Percentiles rank a stretch among this genome's conserved stretches.
Evolutionary conservation across 2,329 filamentous ascomycete species (phyloP).

Genomic region (Diaporthe humulicola): DNA sequence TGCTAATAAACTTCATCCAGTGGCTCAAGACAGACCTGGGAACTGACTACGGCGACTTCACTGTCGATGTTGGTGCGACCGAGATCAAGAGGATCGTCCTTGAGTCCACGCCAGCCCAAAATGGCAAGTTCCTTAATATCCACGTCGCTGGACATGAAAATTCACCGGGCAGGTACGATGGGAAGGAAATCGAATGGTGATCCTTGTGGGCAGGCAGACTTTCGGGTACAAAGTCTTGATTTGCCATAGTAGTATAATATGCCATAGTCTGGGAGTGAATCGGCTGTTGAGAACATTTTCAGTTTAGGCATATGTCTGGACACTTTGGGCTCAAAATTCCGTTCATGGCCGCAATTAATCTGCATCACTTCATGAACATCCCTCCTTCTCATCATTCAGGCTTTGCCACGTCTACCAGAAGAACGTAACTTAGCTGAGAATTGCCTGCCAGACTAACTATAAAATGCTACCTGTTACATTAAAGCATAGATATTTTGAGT

Average conservation of each 20-base stretch:
- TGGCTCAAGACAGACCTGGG: constrained; percentile 15
- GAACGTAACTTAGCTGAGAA: no score
- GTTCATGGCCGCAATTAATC: not conserved
- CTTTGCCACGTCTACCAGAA: no score
- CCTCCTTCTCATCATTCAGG: no score
- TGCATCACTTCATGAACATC: no score
- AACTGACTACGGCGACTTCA: not conserved
- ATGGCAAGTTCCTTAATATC: not conserved
- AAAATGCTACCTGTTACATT: no score
- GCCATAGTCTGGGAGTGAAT: not conserved
- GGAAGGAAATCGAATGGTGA: constrained; percentile 9
- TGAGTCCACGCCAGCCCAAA: not conserved
- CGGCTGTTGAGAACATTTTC: no score
- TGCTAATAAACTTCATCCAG: not conserved
- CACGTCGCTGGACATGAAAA: constrained; percentile 1
- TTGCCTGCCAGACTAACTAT: no score
- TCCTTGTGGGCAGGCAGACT: no score
- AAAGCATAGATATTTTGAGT: no score
- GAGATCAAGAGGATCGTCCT: not conserved
- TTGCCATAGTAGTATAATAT: not conserved
- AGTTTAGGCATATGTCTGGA: not conserved
- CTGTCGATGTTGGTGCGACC: not conserved
- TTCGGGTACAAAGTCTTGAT: not conserved
- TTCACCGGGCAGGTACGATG: not conserved
- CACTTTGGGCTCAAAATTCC: not conserved